Conservation (phyloP, 257 asterid species). For the Solanum stenotomum region DNA sequence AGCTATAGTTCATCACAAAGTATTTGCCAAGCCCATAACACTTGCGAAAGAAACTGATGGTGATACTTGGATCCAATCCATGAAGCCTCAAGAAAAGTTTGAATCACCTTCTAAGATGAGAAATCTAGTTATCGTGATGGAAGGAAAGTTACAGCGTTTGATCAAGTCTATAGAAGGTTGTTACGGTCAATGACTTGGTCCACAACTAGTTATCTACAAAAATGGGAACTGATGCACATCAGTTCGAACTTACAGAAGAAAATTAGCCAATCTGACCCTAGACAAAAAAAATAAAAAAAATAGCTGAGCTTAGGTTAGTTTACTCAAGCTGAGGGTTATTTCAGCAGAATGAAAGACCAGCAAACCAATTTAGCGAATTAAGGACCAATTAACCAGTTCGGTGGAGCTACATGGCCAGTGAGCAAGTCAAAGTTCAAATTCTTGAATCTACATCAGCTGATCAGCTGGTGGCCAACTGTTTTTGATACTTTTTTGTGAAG, state of each 20-base stretch:
- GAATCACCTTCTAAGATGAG: not conserved
- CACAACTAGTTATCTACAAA: not conserved
- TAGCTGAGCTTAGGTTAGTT: not conserved
- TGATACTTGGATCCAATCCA: not conserved
- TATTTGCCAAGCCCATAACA: not conserved
- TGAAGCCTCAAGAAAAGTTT: not conserved
- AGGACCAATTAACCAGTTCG: not conserved
- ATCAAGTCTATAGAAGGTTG: not conserved
- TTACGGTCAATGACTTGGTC: not conserved
- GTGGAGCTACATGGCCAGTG: not conserved
- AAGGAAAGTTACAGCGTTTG: not conserved
- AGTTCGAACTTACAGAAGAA: not conserved
- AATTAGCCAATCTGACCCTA: not conserved
- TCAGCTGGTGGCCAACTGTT: not conserved
- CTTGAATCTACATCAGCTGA: not conserved
- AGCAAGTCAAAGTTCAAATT: not conserved
- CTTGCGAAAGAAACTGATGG: not conserved
- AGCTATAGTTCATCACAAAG: not conserved
- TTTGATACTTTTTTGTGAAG: not conserved
- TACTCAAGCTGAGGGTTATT: not conserved
- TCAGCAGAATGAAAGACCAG: not conserved
- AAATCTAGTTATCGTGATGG: not conserved
- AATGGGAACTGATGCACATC: not conserved
- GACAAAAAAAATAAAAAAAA: not conserved
- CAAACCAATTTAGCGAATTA: not conserved